Evolutionary conservation across 2,329 filamentous ascomycete species (phyloP), one percentile per base, ranked within the genome.

Genomic region (Endothia cerciana): DNA sequence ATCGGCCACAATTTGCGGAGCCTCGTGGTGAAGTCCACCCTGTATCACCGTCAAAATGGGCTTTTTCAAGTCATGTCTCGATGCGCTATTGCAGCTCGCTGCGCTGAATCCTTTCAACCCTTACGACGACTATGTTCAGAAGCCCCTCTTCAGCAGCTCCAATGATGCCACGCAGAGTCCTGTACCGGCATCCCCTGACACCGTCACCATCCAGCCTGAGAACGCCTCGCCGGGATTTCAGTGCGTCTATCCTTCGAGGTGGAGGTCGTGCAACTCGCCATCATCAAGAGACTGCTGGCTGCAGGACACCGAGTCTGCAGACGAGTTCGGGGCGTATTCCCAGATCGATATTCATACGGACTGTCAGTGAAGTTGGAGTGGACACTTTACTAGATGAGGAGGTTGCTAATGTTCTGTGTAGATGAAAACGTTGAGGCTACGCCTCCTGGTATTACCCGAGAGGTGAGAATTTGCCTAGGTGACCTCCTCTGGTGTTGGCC

Each of bases 271-370:
- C 40, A 67, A 67, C 22, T 63, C 63, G 33, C 25, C 45, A 0
- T 45, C 55, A 7, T 51, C 62, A 8, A 58, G 66, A 25, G 66
- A 68, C 40, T 68, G 66, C 38, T 68, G 66, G 66, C 56, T 68
- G 11, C 64, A 63, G 17, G 66, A 68, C 22, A 57, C 64, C 5
- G 33, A 62, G 19, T 63, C 64, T 4, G 30, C n/a, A 22, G 43
- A 66, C 33, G 63, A 49, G 22, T 66, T 65, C 15, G 58, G 36
- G 40, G 49, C 28, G 1, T 68, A 68, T 33, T 68, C 66, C 4
- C 66, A 68, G 53, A 58, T 68, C 15, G 66, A 68, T 30, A 68
- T 68, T 36, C 33, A 61, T 30, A 66, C 66, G 3, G 51, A 68
- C 13, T 68, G 66, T 68, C 10, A 64, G 66, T 63, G n/a, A 22